These are phyloP conservation scores for Botrytis fabae DNA, from an alignment of 2,329 filamentous ascomycete genomes.

Conservation along the genomic window DNA sequence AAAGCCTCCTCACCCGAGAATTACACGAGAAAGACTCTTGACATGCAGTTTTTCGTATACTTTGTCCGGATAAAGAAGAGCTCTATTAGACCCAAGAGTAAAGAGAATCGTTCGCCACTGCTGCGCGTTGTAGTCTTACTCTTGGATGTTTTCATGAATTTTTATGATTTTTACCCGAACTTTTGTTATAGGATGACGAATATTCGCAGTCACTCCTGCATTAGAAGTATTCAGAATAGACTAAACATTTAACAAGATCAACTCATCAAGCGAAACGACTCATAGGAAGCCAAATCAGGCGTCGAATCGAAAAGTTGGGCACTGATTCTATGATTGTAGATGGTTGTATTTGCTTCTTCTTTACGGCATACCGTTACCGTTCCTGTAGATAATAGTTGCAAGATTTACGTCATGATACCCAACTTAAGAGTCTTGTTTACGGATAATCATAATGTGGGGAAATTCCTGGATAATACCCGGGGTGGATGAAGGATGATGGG, in stretches of 20 bases:
- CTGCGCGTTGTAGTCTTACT: neutral
- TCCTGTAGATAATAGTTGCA: neutral
- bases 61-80: neutral
- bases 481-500: neutral
- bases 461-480: neutral
- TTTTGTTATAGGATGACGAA: neutral
- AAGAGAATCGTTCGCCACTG: neutral
- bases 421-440: neutral
- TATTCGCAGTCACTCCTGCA: neutral
- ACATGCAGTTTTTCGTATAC: neutral
- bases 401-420: neutral
- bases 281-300: neutral
- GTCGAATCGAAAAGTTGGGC: too few relatives aligned
- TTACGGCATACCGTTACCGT: neutral
- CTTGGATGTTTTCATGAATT: neutral
- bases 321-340: neutral
- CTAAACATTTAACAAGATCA: neutral
- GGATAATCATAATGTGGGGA: neutral
- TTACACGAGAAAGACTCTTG: neutral
- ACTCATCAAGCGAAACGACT: neutral
- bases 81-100: neutral
- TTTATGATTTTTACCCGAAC: neutral
- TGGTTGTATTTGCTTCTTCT: neutral
- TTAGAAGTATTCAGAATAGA: neutral
- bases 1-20: accelerated